Evolutionary conservation across 129 eudicot species (phyloP).

Genomic region (Tanacetum coccineum): DNA sequence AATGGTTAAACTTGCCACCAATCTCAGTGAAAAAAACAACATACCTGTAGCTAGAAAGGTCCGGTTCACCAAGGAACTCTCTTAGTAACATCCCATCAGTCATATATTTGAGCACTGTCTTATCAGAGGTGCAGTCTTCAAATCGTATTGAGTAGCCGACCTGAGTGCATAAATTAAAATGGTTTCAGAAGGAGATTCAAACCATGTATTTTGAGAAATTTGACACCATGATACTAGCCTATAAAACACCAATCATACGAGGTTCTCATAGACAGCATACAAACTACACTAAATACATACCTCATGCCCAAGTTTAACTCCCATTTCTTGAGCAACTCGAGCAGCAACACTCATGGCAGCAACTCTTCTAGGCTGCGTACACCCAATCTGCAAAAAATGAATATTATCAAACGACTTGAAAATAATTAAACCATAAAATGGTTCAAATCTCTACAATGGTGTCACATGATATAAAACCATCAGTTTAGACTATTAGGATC

Average conservation of each 20-base stretch:
- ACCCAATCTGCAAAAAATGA: slow-evolving; percentile 54
- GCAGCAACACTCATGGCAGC: slow-evolving; percentile 99
- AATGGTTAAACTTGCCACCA: too few relatives aligned
- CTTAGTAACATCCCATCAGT: slow-evolving; percentile 54
- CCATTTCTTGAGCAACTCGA: slow-evolving; percentile 92
- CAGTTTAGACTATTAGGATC: neutral
- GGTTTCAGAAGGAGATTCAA: neutral
- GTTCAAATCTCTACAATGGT: too few relatives aligned
- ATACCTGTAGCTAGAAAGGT: slow-evolving; percentile 45
- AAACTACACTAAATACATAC: slow-evolving; percentile 26
- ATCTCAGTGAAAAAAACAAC: neutral
- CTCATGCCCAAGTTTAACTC: slow-evolving; percentile 96
- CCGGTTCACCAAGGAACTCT: slow-evolving; percentile 51
- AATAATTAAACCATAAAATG: too few relatives aligned
- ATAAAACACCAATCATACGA: too few relatives aligned
- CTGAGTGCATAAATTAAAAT: slow-evolving; percentile 24
- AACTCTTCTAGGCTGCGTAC: slow-evolving; percentile 92
- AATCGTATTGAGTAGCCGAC: slow-evolving; percentile 49
- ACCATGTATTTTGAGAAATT: too few relatives aligned
- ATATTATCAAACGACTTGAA: neutral
- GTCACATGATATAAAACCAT: too few relatives aligned
- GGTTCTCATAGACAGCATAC: too few relatives aligned
- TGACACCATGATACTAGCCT: too few relatives aligned
- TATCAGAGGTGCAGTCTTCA: slow-evolving; percentile 54
- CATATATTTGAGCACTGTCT: slow-evolving; percentile 50